phyloP scores from a whole-genome alignment of 805 yeast species.

The Danielia oregonensis region DNA sequence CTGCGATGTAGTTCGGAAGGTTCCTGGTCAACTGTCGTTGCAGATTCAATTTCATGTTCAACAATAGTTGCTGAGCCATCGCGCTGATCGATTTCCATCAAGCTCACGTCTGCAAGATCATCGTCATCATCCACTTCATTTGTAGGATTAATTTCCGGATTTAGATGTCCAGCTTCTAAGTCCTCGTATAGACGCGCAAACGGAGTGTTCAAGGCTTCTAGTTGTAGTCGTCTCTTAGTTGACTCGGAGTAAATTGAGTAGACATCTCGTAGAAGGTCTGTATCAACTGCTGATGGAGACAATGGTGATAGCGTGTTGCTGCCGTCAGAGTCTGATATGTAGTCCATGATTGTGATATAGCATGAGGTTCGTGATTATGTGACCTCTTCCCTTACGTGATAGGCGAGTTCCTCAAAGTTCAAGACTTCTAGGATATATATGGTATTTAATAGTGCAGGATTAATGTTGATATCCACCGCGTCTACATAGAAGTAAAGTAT shows the following conservation, averaged over 20 bases:
- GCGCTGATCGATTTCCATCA: not conserved
- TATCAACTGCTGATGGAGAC: slow-evolving; percentile 10
- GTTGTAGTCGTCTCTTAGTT: slow-evolving; percentile 9
- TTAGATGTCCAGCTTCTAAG: not conserved
- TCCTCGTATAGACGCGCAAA: slow-evolving; percentile 7
- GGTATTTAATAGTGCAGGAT: not conserved
- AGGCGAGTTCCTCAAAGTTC: too few relatives aligned
- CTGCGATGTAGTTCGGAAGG: slow-evolving; percentile 6
- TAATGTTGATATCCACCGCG: not conserved
- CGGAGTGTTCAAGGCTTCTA: slow-evolving; percentile 8
- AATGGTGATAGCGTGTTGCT: slow-evolving; percentile 15
- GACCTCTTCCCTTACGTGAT: too few relatives aligned
- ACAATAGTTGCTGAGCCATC: too few relatives aligned
- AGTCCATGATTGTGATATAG: slow-evolving; percentile 14
- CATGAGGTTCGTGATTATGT: too few relatives aligned
- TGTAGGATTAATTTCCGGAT: too few relatives aligned
- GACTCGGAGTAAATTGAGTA: slow-evolving; percentile 7
- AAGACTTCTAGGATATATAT: too few relatives aligned
- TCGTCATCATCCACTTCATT: not conserved
- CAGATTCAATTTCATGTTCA: not conserved
- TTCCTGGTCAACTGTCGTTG: not conserved
- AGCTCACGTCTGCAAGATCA: not conserved
- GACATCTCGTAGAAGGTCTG: slow-evolving; percentile 7
- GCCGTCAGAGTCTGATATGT: slow-evolving; percentile 17
- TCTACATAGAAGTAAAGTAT: too few relatives aligned